Evolutionary conservation across 208 protist species (phyloP).

Genomic region (Tritrichomonas musculus): DNA sequence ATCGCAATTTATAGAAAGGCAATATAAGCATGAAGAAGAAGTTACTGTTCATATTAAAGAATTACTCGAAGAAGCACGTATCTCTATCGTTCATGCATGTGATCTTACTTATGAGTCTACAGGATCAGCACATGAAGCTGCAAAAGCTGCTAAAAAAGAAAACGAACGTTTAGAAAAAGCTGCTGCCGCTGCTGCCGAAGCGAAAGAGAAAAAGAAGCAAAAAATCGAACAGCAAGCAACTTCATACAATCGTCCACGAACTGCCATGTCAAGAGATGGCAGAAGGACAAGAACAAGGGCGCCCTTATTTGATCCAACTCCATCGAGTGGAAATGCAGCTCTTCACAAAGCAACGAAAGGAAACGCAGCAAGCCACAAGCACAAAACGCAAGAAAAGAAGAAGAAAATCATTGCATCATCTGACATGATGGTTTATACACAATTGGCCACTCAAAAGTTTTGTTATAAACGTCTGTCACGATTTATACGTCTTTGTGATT

Average conservation of each 20-base stretch:
- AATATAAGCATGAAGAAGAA: not conserved
- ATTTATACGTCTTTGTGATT: conserved; percentile 21
- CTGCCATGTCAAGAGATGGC: too few relatives aligned
- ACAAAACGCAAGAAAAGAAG: conserved; percentile 5
- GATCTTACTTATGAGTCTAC: conserved; percentile 17
- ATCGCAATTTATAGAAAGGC: not conserved
- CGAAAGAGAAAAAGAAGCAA: too few relatives aligned
- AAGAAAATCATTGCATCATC: not conserved
- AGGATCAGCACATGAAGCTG: not conserved
- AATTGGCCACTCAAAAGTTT: conserved; percentile 30
- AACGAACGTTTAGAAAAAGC: not conserved
- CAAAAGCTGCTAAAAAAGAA: conserved; percentile 15
- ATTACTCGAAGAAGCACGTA: not conserved
- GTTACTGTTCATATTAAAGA: not conserved
- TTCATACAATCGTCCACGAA: too few relatives aligned
- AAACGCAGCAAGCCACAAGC: too few relatives aligned
- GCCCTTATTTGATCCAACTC: too few relatives aligned
- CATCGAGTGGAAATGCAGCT: too few relatives aligned
- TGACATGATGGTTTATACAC: conserved; percentile 32
- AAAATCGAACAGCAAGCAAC: too few relatives aligned
- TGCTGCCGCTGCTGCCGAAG: too few relatives aligned
- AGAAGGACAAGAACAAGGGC: too few relatives aligned
- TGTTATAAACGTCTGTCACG: not conserved
- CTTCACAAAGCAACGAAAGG: too few relatives aligned
- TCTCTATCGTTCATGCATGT: conserved; percentile 17